These are phyloP conservation scores for Colletotrichum sp. DNA, from an alignment of 2,329 filamentous ascomycete species.

Conservation along the genomic window DNA sequence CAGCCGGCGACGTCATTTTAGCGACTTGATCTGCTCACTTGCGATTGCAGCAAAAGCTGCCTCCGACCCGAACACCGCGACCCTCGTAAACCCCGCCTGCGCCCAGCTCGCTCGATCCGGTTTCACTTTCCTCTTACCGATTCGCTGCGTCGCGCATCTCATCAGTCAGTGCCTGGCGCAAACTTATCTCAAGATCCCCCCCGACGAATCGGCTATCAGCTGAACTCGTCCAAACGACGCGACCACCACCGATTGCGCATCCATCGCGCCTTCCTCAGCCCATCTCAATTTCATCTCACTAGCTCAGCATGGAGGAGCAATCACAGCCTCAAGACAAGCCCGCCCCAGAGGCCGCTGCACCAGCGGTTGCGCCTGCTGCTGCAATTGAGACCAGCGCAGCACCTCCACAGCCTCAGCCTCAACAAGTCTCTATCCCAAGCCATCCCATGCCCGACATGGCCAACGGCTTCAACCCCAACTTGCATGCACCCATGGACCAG, in stretches of 20 bases:
- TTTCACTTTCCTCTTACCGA: neutral
- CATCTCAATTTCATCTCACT: neutral
- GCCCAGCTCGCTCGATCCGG: neutral
- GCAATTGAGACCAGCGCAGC: neutral
- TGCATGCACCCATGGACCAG: slow-evolving; percentile 20
- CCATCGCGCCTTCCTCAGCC: neutral
- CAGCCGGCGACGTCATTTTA: neutral
- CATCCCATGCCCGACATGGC: neutral
- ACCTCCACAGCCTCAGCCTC: neutral
- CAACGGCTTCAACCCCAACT: slow-evolving; percentile 7
- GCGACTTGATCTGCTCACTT: neutral
- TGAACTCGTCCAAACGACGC: neutral
- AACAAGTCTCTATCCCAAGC: neutral
- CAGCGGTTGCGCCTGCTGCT: neutral
- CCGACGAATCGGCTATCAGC: neutral
- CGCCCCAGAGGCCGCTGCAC: neutral
- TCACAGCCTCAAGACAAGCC: slow-evolving; percentile 3
- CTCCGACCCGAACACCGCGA: neutral
- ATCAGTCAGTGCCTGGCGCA: neutral
- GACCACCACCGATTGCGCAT: neutral
- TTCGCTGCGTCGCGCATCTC: neutral
- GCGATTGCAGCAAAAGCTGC: neutral
- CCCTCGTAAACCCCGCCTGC: neutral
- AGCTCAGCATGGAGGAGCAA: slow-evolving; percentile 13
- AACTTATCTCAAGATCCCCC: neutral